Evolutionary conservation across 176 grass and related monocot genomes (phyloP), one percentile per base, ranked within the genome.

Genomic region (Musa itinerans): DNA sequence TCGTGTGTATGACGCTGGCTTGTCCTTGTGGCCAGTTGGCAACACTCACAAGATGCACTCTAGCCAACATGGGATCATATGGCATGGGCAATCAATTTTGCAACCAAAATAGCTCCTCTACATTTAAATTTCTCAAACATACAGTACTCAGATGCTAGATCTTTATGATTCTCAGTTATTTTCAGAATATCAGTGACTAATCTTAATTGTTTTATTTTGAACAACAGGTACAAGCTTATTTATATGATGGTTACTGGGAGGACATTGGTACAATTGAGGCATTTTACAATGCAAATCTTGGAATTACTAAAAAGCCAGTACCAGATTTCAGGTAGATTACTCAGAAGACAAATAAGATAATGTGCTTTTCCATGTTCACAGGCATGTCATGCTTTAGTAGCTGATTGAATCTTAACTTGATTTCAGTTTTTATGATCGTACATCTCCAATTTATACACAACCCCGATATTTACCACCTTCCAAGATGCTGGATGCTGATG

Each of bases 191-290:
- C 5, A 48, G 19, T 26, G 26, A 26, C 17, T 4, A 11, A 50
- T 3, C 17, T 51, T 11, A n/a, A 19, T 50, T 70, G 8, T 50
- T 70, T 51, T 20, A 51, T 19, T 56, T 29, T 26, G n/a, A 65
- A 65, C 26, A 65, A 43, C 63, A 99, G 96, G 96, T 95, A 19
- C 96, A 99, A 81, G 95, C 95, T 29, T 99, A 94, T 75, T 69
- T 99, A 16, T 99, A 84, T 27, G 91, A 99, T 89, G 96, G 96
- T 61, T 99, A 99, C 57, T 99, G 96, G 96, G 96, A 99, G 84
- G 96, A 99, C 76, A 99, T 99, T 81, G 80, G 83, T 71, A 69
- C 72, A 54, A 48, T 1, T 67, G 73, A 76, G 70, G 53, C 88
- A 26, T 83, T 78, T 75, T 22, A 58, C 56, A 80, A 80, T 73